Evolutionary conservation across 169 alveolate genomes (phyloP), one percentile per base, ranked within the genome.

Genomic region (Plasmodium inui): DNA sequence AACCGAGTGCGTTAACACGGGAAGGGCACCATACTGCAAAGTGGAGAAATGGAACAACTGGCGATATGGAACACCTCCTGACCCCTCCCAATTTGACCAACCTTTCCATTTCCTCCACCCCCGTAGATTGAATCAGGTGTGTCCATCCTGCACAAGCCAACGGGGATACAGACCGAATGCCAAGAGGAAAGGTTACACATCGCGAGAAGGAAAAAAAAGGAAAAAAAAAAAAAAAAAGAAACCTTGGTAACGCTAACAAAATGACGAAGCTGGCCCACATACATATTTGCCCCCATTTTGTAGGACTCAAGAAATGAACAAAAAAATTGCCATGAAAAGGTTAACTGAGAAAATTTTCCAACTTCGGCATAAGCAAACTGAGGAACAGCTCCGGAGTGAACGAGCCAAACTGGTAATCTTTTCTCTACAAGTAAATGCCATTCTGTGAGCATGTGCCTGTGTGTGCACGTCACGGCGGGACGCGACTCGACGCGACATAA

Each of bases 241-340:
- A 28, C 50, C 14, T 26, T 12, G 14, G 32, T 82, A 50, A 28
- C 55, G 55, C 19, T 19, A 81, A 19, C 39, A 50, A 46, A 22
- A 70, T 44, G 14, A 83, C n/a, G 9, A 17, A n/a, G 46, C 41
- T 10, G 10, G 22, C 55, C 22, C 55, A 26, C 32, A 1, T 84
- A 28, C 34, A 70, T 46, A n/a, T 72, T 72, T 72, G n/a, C 37
- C 55, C 12, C 19, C 14, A 8, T 79, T 9, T 61, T 79, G 46
- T 22, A 88, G 94, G 57, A 88, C 94, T 26, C 94, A 88, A 88
- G 94, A 88, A 61, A 41, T 88, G 73, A 88, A 88, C 84, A 88
- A 88, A 79, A 76, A 32, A 88, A 79, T 79, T 26, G 94, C 94
- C 14, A 79, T 88, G 94, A 88, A 88, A 79, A 76, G 57, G 39